Conservation (phyloP, 148 eudicot genomes). For the Camellia sinensis region DNA sequence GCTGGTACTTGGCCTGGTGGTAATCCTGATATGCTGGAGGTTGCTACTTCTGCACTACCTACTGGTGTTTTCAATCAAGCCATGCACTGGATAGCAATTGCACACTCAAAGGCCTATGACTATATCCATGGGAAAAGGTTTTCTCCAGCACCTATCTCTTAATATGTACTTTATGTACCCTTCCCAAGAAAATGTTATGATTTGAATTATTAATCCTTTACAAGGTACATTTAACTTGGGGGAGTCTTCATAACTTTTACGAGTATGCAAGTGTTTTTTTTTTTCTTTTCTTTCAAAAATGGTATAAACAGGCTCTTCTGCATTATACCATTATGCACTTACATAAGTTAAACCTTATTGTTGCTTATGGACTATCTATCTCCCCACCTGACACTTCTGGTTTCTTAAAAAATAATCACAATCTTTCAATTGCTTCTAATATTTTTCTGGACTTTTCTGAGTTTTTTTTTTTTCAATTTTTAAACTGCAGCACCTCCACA, state of each 20-base stretch:
- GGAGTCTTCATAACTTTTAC: not conserved
- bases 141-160: not conserved
- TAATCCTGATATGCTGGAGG: constrained; percentile 95
- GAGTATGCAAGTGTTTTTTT: too few species aligned
- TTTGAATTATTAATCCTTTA: not conserved
- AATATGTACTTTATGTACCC: not conserved
- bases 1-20: constrained; percentile 99
- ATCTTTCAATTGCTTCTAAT: not conserved
- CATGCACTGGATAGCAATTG: constrained; percentile 86
- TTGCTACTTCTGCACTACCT: constrained; percentile 91
- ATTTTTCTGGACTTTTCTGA: constrained; percentile 3
- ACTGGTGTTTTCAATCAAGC: constrained; percentile 82
- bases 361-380: not conserved
- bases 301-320: not conserved
- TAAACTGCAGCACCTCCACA: constrained; percentile 43
- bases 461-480: constrained; percentile 10
- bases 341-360: not conserved
- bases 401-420: not conserved
- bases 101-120: constrained; percentile 91
- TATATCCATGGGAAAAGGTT: constrained; percentile 95
- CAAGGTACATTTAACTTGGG: not conserved
- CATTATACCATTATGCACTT: not conserved
- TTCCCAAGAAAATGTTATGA: not conserved
- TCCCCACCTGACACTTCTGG: not conserved
- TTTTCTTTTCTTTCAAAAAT: too few species aligned